Percentiles rank a stretch among this genome's conserved stretches.
phyloP scores from a whole-genome alignment of 2,329 filamentous ascomycete species.

The Xylariales sp. region DNA sequence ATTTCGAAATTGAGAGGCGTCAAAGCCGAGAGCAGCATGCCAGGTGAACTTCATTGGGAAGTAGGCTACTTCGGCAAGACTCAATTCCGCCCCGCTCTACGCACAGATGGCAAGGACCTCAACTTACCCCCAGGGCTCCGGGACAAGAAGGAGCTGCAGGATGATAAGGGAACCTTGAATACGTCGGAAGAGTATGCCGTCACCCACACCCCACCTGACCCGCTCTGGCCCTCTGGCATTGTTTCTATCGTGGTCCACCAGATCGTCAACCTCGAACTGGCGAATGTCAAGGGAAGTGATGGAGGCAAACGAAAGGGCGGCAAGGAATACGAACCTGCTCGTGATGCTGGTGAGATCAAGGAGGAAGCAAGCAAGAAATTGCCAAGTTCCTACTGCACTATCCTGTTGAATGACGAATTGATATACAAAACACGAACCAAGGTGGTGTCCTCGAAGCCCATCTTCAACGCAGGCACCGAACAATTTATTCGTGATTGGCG shows the following conservation, averaged over 20 bases:
- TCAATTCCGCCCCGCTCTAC: constrained; percentile 75
- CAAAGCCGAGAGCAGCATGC: constrained; percentile 82
- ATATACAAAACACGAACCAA: constrained; percentile 94
- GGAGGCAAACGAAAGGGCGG: constrained; percentile 72
- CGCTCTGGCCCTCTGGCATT: constrained; percentile 91
- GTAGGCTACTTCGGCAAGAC: constrained; percentile 94
- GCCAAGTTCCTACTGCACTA: constrained; percentile 91
- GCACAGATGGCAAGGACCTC: constrained; percentile 81
- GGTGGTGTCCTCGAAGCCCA: constrained; percentile 88
- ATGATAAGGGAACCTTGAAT: constrained; percentile 77
- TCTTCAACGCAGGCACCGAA: constrained; percentile 96
- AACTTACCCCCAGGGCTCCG: constrained; percentile 70
- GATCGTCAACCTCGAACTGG: constrained; percentile 90
- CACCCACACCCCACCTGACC: constrained; percentile 85
- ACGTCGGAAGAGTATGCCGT: constrained; percentile 77
- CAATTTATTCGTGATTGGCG: constrained; percentile 92
- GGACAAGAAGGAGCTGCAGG: constrained; percentile 73
- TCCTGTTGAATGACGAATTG: constrained; percentile 82
- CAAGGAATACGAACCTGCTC: constrained; percentile 80
- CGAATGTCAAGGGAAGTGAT: constrained; percentile 79
- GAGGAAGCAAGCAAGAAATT: constrained; percentile 77
- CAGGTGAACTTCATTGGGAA: constrained; percentile 91
- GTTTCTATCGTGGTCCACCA: constrained; percentile 86
- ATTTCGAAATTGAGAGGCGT: constrained; percentile 78
- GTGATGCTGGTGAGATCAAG: constrained; percentile 76